Conservation (phyloP, 306 rosid genomes). For the Prinsepia uniflora region DNA sequence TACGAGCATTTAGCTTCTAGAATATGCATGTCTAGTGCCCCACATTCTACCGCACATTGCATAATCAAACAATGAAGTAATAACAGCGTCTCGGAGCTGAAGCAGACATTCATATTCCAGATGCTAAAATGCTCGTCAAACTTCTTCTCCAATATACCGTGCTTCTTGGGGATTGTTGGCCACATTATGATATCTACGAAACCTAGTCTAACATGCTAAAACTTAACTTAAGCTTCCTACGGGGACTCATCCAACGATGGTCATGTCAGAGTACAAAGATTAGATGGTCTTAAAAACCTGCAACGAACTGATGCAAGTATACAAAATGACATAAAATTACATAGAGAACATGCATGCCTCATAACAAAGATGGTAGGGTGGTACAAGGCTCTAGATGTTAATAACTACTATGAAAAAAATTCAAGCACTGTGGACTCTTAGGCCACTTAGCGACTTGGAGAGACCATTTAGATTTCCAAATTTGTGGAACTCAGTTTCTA, state of each 20-base stretch:
- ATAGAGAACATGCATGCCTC: conserved; percentile 1
- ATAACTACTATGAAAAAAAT: background rate
- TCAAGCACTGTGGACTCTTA: conserved; percentile 42
- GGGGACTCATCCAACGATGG: conserved; percentile 10
- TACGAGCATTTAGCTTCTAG: too few relatives aligned
- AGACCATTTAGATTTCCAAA: conserved; percentile 55
- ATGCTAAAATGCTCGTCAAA: too few relatives aligned
- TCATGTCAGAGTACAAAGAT: conserved; percentile 4
- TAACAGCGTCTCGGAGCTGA: too few relatives aligned
- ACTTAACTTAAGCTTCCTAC: background rate
- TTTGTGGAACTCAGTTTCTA: conserved; percentile 66
- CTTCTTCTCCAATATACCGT: too few relatives aligned
- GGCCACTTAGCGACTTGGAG: conserved; percentile 40
- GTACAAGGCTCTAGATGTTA: background rate
- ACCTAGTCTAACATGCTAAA: background rate
- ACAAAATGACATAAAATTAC: conserved; percentile 27
- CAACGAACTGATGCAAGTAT: conserved; percentile 52
- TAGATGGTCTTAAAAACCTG: conserved; percentile 24
- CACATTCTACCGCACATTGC: too few relatives aligned
- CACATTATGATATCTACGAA: background rate
- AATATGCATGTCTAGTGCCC: too few relatives aligned
- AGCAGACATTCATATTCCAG: too few relatives aligned
- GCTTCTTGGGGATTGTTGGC: background rate
- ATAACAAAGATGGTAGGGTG: background rate
- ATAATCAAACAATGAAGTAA: too few relatives aligned